These are phyloP conservation scores for Leucosporidium yakuticum DNA, from an alignment of 768 basidiomycete species.

Conservation along the genomic window DNA sequence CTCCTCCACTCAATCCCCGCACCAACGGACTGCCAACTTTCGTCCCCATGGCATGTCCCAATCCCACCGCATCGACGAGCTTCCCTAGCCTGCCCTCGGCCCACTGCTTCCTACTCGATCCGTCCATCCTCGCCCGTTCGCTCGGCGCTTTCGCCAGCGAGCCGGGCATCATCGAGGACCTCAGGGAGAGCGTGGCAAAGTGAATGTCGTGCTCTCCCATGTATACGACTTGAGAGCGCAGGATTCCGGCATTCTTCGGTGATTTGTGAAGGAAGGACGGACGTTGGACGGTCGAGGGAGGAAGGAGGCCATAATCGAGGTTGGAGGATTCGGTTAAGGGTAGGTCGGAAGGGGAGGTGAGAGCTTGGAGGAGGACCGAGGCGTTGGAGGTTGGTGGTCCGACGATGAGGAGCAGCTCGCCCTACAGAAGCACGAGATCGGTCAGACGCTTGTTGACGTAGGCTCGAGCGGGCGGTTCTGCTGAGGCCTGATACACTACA, in stretches of 20 bases:
- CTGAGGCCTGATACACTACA: too few species aligned
- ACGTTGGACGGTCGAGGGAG: conserved; percentile 3
- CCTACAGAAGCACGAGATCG: conserved; percentile 2
- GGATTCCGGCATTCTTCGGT: conserved; percentile 29
- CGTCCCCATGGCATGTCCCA: conserved; percentile 63
- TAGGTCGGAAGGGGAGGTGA: conserved; percentile 19
- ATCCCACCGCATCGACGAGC: conserved; percentile 64
- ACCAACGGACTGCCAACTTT: conserved; percentile 73
- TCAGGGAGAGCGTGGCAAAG: conserved; percentile 48
- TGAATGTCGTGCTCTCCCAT: conserved; percentile 46
- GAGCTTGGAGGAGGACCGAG: conserved; percentile 15
- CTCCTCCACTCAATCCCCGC: conserved; percentile 50
- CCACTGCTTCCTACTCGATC: conserved; percentile 39
- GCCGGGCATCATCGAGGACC: conserved; percentile 53
- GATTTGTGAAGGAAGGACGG: conserved; percentile 2
- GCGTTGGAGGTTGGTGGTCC: conserved; percentile 26
- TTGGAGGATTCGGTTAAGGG: conserved; percentile 16
- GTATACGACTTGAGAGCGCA: conserved; percentile 46
- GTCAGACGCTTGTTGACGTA: not conserved
- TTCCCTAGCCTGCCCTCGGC: conserved; percentile 42
- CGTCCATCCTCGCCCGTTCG: conserved; percentile 43
- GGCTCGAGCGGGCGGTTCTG: not conserved
- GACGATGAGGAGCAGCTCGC: conserved; percentile 27
- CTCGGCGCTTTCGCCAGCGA: conserved; percentile 50
- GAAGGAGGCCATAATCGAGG: conserved; percentile 30